These are phyloP conservation scores for Chaetomium sp. DNA, from an alignment of 2,329 filamentous ascomycete genomes.

Conservation along the genomic window DNA sequence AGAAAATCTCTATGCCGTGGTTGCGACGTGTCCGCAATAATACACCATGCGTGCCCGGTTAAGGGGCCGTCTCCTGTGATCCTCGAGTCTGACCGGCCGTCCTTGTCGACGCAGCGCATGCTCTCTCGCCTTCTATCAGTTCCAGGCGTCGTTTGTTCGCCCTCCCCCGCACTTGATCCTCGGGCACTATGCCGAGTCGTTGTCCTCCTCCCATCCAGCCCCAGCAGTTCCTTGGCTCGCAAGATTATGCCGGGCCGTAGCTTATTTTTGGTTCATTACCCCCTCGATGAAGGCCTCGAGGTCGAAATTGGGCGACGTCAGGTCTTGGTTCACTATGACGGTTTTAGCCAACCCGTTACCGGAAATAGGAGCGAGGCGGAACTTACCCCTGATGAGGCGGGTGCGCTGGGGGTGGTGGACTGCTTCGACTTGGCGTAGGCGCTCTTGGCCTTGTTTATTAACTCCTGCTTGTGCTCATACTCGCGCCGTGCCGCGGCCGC, in stretches of 20 bases:
- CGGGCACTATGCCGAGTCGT: slow-evolving; percentile 12
- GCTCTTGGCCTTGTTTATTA: slow-evolving; percentile 91
- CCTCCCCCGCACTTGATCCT: slow-evolving; percentile 1
- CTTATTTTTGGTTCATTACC: slow-evolving; percentile 45
- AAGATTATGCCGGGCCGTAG: neutral
- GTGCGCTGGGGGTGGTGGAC: slow-evolving; percentile 44
- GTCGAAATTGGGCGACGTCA: slow-evolving; percentile 87
- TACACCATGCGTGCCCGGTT: slow-evolving; percentile 38
- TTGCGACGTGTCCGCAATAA: slow-evolving; percentile 41
- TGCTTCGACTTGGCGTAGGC: slow-evolving; percentile 81
- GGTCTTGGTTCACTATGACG: slow-evolving; percentile 52
- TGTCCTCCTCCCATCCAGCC: neutral
- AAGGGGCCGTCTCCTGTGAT: neutral
- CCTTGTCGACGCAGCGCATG: slow-evolving; percentile 26
- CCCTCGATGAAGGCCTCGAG: slow-evolving; percentile 80
- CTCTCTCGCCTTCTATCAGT: neutral
- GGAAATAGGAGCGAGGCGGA: slow-evolving; percentile 30
- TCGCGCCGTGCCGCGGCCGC: slow-evolving; percentile 72
- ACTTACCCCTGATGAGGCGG: slow-evolving; percentile 39
- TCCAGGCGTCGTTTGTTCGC: slow-evolving; percentile 7
- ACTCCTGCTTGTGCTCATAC: slow-evolving; percentile 84
- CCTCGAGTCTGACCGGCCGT: slow-evolving; percentile 1
- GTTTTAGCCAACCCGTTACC: slow-evolving; percentile 11
- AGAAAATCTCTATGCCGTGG: slow-evolving; percentile 50
- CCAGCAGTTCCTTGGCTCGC: neutral